A percentile compares a stretch with the other conserved stretches of the same genome.
These are phyloP conservation scores for Vitis hybrid DNA, from an alignment of 177 flowering plant genomes.

Conservation along the genomic window DNA sequence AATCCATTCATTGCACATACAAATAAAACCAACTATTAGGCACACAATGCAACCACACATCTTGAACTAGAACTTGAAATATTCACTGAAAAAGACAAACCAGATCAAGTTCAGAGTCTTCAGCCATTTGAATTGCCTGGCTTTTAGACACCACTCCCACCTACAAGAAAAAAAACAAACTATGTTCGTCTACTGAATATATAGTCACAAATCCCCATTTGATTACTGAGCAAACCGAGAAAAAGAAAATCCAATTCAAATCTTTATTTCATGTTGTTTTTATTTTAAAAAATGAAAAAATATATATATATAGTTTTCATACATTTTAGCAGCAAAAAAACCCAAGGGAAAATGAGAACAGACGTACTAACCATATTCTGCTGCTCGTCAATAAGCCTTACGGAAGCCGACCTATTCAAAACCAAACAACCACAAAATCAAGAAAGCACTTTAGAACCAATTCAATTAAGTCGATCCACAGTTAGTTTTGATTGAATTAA, in stretches of 20 bases:
- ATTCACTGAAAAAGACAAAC: conserved; percentile 30
- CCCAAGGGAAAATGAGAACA: background rate
- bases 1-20: background rate
- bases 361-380: conserved; percentile 71
- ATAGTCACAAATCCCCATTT: too few species aligned
- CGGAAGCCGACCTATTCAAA: conserved; percentile 64
- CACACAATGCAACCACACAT: background rate
- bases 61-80: background rate
- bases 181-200: background rate
- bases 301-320: background rate
- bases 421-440: conserved; percentile 21
- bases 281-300: background rate
- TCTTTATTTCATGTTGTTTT: background rate
- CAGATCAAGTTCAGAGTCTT: conserved; percentile 82
- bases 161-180: conserved; percentile 33
- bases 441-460: background rate
- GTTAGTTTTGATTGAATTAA: background rate
- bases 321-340: background rate
- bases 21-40: background rate
- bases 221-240: background rate
- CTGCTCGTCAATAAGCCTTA: conserved; percentile 80
- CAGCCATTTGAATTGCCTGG: conserved; percentile 76
- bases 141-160: conserved; percentile 70
- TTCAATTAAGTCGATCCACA: conserved; percentile 5
- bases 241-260: background rate